Evolutionary conservation across 495 filamentous ascomycete genomes (phyloP), one percentile per base, ranked within the genome.

Genomic region (Trichoderma reesei): DNA sequence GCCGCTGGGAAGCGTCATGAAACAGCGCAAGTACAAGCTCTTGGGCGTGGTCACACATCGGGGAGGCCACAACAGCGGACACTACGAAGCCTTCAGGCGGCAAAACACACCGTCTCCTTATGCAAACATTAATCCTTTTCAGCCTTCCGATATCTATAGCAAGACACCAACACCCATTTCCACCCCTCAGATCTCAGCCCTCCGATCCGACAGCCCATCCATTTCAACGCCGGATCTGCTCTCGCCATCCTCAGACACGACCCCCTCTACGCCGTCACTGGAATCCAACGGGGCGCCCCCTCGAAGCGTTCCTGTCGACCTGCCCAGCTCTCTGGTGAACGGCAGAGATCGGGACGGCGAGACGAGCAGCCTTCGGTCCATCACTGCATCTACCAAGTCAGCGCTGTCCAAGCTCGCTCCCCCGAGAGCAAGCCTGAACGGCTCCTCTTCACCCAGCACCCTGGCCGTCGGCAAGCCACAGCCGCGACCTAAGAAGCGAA

Each of bases 51-150:
- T 99, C 60, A 94, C 89, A 36, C 94, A 99, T 71, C 96, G 96
- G 70, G 94, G 94, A 20, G 95, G 89, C 65, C 94, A 99, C 75
- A 86, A 96, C 68, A 96, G 90, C 65, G 94, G 94, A 1, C 94
- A 99, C 72, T 99, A 99, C 74, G 94, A 99, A 72, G 90, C 92
- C 1, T 98, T 98, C 75, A 83, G 94, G 37, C 84, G 94, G n/a
- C 96, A 97, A 73, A 85, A 86, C 64, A 71, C 87, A 42, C 86
- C 81, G 61, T 78, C 84, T 1, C 91, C 92, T 0, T 97, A 85
- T 68, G 90, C 91, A 0, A 97, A 91, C 0, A 90, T 90, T 0
- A 84, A 88, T 71, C 82, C 84, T 0, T 90, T 92, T 74, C 86
- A 87, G 56, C 77, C 82, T 7, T 86, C 86, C 8, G 87, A 84